Base-by-base conservation (phyloP, 148 eudicot species). In the Talinum fruticosum region DNA sequence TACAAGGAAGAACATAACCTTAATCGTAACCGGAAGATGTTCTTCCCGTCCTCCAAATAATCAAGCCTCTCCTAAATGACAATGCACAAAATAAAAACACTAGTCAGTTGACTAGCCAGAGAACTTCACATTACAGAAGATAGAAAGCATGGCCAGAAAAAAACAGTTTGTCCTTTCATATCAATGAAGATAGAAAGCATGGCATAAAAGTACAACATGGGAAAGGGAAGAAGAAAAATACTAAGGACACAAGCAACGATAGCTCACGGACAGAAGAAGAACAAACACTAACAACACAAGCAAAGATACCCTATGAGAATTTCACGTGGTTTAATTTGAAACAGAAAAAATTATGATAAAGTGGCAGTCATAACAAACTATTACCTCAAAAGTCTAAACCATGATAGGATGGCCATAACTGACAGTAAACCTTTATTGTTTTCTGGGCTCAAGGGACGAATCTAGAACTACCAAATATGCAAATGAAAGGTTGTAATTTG, bases 31-130 rank as follows among this genome's bases (percentile, higher is more conserved):
- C 86, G 89, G 75, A 96, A 96, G 21, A 89, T 84, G 82, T 87
- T 93, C 79, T 96, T 94, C 62, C 99, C 97, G 83, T 96, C 99
- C 85, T 96, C 99, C 87, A 96, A 83, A 82, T 86, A 96, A 82
- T 96, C 97, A 79, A 93, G 87, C 88, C 91, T 90, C 86, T 93
- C 97, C 99, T 96, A 79, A 33, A 85, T 62, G 64, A 73, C 28
- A 67, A 74, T 66, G 32, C 71, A 79, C 38, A 65, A 62, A 36
- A 37, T 21, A 79, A 41, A 32, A 69, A 61, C 19, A 59, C 54
- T 34, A 10, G 64, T 76, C 35, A 85, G 78, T 53, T 65, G 53
- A 77, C 33, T 29, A 13, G 41, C 62, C 24, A 41, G 7, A 79
- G 29, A 32, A 47, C 44, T 66, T 24, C 53, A 65, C 1, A 72